phyloP scores from a whole-genome alignment of 495 filamentous ascomycete genomes.

The Podospora didyma region DNA sequence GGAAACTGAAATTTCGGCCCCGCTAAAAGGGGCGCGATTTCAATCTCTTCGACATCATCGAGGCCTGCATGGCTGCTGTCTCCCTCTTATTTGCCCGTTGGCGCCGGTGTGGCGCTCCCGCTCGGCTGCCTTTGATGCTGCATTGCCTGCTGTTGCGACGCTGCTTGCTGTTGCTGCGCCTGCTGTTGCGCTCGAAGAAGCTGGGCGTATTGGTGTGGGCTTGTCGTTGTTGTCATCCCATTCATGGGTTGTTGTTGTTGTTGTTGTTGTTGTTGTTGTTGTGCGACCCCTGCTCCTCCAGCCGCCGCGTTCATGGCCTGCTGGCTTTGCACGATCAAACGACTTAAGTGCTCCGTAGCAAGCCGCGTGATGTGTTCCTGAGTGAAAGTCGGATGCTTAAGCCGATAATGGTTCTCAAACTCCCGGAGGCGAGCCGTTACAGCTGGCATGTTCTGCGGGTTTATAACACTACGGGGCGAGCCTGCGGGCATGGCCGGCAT shows the following conservation, averaged over 20 bases:
- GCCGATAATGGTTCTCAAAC: constrained; percentile 31
- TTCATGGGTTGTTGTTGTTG: constrained; percentile 25
- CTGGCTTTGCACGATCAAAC: constrained; percentile 29
- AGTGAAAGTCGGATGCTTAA: constrained; percentile 52
- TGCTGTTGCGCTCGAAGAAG: constrained; percentile 68
- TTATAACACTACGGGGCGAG: constrained; percentile 30
- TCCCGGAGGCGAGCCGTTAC: constrained; percentile 22
- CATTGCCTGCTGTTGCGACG: constrained; percentile 12
- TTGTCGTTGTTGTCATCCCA: constrained; percentile 25
- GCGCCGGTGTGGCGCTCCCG: constrained; percentile 37
- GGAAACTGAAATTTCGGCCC: no score
- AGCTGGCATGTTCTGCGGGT: constrained; percentile 20
- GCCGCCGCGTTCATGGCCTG: constrained; percentile 64
- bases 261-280: no score
- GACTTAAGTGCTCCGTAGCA: constrained; percentile 53
- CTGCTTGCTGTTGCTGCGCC: constrained; percentile 26
- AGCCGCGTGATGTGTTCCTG: constrained; percentile 57
- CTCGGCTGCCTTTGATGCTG: constrained; percentile 40
- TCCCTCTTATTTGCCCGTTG: constrained; percentile 17
- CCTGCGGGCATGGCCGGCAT: constrained; percentile 35
- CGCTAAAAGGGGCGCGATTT: no score
- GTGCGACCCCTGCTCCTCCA: constrained; percentile 34
- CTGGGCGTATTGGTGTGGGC: constrained; percentile 68
- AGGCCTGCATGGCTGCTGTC: background rate
- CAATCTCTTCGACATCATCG: background rate